phyloP scores from a whole-genome alignment of 2,329 filamentous ascomycete genomes.

The Saccharata proteae region DNA sequence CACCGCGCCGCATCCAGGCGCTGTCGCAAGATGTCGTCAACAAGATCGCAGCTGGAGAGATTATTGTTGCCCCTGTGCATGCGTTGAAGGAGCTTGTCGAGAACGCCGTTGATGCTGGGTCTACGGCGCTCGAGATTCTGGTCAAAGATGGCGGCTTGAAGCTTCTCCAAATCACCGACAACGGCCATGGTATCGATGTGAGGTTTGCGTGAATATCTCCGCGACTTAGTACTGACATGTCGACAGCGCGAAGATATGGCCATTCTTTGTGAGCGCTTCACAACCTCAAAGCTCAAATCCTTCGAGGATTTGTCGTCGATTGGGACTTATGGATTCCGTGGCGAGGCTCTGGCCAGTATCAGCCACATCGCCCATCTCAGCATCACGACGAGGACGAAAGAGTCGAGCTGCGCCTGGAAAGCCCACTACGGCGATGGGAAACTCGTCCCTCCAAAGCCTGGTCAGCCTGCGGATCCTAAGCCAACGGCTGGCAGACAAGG shows the following conservation, averaged over 20 bases:
- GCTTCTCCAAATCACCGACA: conserved; percentile 91
- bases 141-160: conserved; percentile 95
- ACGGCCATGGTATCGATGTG: conserved; percentile 90
- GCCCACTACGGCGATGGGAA: conserved; percentile 78
- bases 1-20: conserved; percentile 49
- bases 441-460: conserved; percentile 72
- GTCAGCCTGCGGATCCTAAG: conserved; percentile 75
- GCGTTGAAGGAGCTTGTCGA: conserved; percentile 94
- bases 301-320: conserved; percentile 90
- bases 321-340: conserved; percentile 92
- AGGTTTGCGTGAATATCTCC: conserved; percentile 24
- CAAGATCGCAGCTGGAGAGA: conserved; percentile 96
- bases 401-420: conserved; percentile 80
- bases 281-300: conserved; percentile 84
- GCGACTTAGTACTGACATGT: conserved; percentile 10
- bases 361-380: conserved; percentile 95
- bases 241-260: conserved; percentile 73
- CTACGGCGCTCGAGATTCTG: conserved; percentile 78
- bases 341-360: conserved; percentile 92
- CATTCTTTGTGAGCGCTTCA: conserved; percentile 91
- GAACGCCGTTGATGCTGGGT: conserved; percentile 94
- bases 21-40: conserved; percentile 90
- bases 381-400: conserved; percentile 85
- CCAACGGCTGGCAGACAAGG: conserved; percentile 76
- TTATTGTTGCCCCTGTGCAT: conserved; percentile 93